Conservation (phyloP, 163 green algal species). For the Chlorella variabilis region DNA sequence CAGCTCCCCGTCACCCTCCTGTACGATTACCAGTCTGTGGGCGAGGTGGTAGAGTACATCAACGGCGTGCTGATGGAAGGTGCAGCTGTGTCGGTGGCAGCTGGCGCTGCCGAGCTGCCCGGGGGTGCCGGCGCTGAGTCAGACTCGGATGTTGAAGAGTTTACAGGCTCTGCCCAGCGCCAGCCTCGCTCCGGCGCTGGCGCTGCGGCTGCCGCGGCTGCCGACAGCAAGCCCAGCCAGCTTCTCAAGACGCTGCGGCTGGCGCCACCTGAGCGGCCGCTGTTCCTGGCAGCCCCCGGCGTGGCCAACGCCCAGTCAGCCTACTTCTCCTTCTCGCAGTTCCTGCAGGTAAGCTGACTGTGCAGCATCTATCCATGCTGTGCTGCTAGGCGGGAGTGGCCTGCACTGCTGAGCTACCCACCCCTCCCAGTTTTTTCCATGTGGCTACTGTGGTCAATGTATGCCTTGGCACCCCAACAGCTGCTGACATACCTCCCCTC, state of each 20-base stretch:
- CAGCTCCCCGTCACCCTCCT: slow-evolving; percentile 84
- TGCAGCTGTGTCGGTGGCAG: slow-evolving; percentile 5
- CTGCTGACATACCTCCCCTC: too few relatives aligned
- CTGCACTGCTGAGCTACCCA: slow-evolving; percentile 32
- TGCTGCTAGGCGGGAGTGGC: too few relatives aligned
- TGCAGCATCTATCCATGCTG: background rate
- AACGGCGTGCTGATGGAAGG: slow-evolving; percentile 7
- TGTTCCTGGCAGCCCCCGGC: slow-evolving; percentile 88
- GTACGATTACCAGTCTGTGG: slow-evolving; percentile 84
- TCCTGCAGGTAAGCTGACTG: slow-evolving; percentile 54
- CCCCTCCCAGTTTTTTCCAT: too few relatives aligned
- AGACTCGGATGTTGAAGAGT: slow-evolving; percentile 9
- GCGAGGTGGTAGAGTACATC: slow-evolving; percentile 60
- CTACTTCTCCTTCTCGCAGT: slow-evolving; percentile 87
- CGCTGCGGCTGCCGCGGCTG: background rate
- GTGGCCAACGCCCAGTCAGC: slow-evolving; percentile 89
- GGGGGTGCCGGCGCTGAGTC: background rate
- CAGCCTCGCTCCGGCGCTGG: background rate
- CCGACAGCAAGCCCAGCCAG: slow-evolving; percentile 53
- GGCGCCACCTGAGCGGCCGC: slow-evolving; percentile 54
- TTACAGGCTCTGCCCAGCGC: slow-evolving; percentile 22
- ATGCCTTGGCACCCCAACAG: too few relatives aligned
- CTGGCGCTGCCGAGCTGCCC: background rate
- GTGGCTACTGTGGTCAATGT: too few relatives aligned
- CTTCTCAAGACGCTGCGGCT: slow-evolving; percentile 80